A percentile compares a stretch with the other conserved stretches of the same genome.
Evolutionary conservation across 192 early-diverging fungal species (phyloP).

Genomic region (Mortierella claussenii): DNA sequence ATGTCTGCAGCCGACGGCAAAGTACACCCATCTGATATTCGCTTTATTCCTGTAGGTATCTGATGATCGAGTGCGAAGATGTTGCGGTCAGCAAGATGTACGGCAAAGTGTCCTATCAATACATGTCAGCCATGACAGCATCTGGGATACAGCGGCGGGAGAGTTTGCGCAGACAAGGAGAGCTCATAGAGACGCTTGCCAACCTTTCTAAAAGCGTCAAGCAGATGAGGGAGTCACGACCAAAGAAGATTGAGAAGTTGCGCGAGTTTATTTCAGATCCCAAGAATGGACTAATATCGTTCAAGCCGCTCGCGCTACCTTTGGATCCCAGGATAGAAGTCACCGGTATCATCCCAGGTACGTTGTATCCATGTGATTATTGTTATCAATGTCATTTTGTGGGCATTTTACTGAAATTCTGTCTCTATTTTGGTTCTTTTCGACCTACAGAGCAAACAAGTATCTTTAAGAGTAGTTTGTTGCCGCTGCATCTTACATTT

Average conservation of each 20-base stretch:
- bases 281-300: slow-evolving; percentile 82
- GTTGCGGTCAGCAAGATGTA: slow-evolving; percentile 85
- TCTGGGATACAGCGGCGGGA: slow-evolving; percentile 71
- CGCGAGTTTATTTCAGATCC: slow-evolving; percentile 82
- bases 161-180: slow-evolving; percentile 82
- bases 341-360: slow-evolving; percentile 86
- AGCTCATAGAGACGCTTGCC: slow-evolving; percentile 81
- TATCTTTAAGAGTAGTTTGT: slow-evolving; percentile 92
- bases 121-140: slow-evolving; percentile 73
- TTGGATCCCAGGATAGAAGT: slow-evolving; percentile 92
- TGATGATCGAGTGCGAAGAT: slow-evolving; percentile 97
- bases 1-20: too few relatives aligned
- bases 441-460: slow-evolving; percentile 71
- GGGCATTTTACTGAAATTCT: too few relatives aligned
- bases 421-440: too few relatives aligned
- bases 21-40: too few relatives aligned
- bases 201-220: slow-evolving; percentile 81
- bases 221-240: slow-evolving; percentile 82
- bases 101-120: slow-evolving; percentile 86
- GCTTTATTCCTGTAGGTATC: slow-evolving; percentile 66
- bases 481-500: slow-evolving; percentile 90
- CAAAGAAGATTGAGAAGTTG: slow-evolving; percentile 92
- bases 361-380: neutral
- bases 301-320: slow-evolving; percentile 88
- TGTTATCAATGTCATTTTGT: neutral